Evolutionary conservation across 2,329 filamentous ascomycete species (phyloP).

Genomic region (Scedosporium dehoogii): DNA sequence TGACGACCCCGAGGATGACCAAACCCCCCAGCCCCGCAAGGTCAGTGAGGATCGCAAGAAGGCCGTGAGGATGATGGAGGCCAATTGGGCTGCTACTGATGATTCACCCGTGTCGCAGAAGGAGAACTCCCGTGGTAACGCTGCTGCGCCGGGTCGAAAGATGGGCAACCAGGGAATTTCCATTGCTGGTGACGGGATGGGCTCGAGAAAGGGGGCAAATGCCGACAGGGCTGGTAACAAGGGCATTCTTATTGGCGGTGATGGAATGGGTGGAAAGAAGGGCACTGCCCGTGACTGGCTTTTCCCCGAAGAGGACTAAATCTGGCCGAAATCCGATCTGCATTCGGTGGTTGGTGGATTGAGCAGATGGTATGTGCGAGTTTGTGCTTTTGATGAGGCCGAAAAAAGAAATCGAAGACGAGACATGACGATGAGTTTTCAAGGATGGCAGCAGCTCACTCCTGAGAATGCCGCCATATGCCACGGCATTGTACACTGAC

Average conservation of each 20-base stretch:
- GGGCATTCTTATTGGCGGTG: conserved; percentile 41
- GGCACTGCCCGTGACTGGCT: conserved; percentile 47
- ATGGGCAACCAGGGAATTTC: conserved; percentile 12
- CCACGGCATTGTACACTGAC: neutral
- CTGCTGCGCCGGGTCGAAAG: conserved; percentile 6
- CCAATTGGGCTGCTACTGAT: conserved; percentile 49
- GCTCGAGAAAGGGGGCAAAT: conserved; percentile 29
- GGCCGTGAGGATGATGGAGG: conserved; percentile 63
- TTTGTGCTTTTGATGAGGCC: too few species aligned
- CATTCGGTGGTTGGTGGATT: too few species aligned
- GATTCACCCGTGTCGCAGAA: conserved; percentile 42
- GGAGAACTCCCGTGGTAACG: conserved; percentile 28
- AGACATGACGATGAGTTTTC: neutral
- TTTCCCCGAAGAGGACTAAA: conserved; percentile 39
- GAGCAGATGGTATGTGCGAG: too few species aligned
- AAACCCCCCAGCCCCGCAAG: conserved; percentile 27
- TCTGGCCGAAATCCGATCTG: neutral
- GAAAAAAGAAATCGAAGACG: too few species aligned
- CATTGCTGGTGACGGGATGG: conserved; percentile 49
- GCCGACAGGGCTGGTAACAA: conserved; percentile 15
- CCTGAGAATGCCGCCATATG: neutral
- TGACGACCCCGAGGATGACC: conserved; percentile 51
- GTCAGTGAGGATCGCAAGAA: conserved; percentile 54
- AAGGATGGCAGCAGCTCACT: neutral
- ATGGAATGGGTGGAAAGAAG: conserved; percentile 57